phyloP scores from a whole-genome alignment of 352 stramenopile species.

The Globisporangium yorkense region DNA sequence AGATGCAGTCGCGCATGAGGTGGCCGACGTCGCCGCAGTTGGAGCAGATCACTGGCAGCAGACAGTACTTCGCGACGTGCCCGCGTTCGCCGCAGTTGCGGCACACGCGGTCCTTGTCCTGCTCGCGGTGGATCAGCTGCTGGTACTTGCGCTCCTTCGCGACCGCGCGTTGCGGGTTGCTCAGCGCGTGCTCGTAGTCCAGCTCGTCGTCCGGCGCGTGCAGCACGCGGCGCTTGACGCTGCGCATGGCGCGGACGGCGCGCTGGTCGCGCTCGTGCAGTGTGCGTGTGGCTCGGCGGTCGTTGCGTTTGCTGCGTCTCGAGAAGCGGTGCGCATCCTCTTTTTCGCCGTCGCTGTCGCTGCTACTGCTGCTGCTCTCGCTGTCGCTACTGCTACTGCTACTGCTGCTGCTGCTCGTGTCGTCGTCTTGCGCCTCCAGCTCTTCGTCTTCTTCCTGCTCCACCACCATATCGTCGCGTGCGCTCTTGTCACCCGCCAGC shows the following conservation, averaged over 20 bases:
- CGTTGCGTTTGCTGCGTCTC: neutral
- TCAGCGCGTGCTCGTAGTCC: slow-evolving; percentile 70
- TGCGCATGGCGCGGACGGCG: slow-evolving; percentile 4
- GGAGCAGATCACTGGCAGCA: slow-evolving; percentile 70
- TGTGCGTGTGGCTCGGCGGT: slow-evolving; percentile 1
- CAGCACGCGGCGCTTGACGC: slow-evolving; percentile 21
- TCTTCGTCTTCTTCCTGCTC: slow-evolving; percentile 12
- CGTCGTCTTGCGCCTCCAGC: slow-evolving; percentile 2
- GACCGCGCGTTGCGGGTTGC: slow-evolving; percentile 29
- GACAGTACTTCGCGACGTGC: slow-evolving; percentile 60
- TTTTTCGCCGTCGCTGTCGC: slow-evolving; percentile 11
- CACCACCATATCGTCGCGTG: neutral
- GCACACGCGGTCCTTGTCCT: slow-evolving; percentile 61
- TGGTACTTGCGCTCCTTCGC: slow-evolving; percentile 55
- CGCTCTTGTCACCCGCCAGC: neutral
- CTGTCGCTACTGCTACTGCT: slow-evolving; percentile 4
- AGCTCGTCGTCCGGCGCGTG: slow-evolving; percentile 31
- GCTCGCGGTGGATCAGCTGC: slow-evolving; percentile 47
- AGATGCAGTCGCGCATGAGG: slow-evolving; percentile 38
- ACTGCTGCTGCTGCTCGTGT: slow-evolving; percentile 10
- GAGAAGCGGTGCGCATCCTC: slow-evolving; percentile 2
- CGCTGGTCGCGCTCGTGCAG: slow-evolving; percentile 4
- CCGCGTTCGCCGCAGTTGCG: slow-evolving; percentile 72
- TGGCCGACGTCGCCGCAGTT: slow-evolving; percentile 76
- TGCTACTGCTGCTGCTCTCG: slow-evolving; percentile 7